phyloP scores from a whole-genome alignment of 768 basidiomycete genomes.

The Trametes elegans region DNA sequence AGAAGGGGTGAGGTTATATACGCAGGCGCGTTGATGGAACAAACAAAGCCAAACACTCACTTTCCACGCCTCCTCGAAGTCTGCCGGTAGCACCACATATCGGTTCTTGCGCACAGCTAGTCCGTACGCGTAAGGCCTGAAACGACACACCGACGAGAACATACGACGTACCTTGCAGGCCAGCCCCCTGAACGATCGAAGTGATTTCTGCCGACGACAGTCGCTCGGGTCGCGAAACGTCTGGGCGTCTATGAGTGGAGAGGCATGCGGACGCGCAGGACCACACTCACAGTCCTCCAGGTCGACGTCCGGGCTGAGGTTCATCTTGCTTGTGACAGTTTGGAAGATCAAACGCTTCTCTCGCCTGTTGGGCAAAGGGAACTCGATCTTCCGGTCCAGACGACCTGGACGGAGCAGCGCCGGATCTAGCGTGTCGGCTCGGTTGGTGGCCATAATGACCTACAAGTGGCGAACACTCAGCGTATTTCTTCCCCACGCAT shows the following conservation, averaged over 20 bases:
- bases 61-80: constrained; percentile 99
- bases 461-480: constrained; percentile 37
- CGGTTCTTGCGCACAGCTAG: constrained; percentile 96
- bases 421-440: constrained; percentile 96
- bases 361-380: constrained; percentile 89
- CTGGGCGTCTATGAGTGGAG: constrained; percentile 40
- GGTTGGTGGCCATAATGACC: constrained; percentile 99
- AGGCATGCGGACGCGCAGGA: neutral
- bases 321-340: constrained; percentile 97
- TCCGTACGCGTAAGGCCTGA: neutral
- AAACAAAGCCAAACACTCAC: constrained; percentile 68
- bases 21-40: constrained; percentile 25
- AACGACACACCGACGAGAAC: neutral
- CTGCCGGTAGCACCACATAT: constrained; percentile 93
- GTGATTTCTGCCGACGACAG: constrained; percentile 95
- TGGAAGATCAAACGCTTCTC: constrained; percentile 98
- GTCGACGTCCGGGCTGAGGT: constrained; percentile 95
- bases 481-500: too few relatives aligned
- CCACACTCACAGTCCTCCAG: constrained; percentile 86
- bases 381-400: constrained; percentile 98
- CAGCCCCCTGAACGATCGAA: constrained; percentile 94
- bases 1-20: constrained; percentile 34
- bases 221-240: constrained; percentile 95
- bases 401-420: constrained; percentile 96
- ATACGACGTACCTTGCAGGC: constrained; percentile 73